These are phyloP conservation scores for Mycena latifolia DNA, from an alignment of 768 basidiomycete genomes.

Conservation along the genomic window DNA sequence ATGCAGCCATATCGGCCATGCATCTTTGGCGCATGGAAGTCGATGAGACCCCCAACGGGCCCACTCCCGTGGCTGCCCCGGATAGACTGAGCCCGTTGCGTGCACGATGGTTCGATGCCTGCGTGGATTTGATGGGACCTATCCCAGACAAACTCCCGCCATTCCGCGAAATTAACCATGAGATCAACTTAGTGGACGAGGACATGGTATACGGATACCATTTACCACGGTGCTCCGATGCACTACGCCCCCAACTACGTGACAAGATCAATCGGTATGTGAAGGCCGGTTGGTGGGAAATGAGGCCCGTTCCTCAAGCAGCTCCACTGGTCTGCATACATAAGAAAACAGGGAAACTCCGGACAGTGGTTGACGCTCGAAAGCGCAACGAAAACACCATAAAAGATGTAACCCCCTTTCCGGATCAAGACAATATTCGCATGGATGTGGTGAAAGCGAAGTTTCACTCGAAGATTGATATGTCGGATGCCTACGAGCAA, in stretches of 20 bases:
- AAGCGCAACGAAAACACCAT: neutral
- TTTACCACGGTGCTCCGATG: neutral
- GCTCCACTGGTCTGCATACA: neutral
- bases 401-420: neutral
- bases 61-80: neutral
- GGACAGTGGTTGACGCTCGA: neutral
- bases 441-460: neutral
- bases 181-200: neutral
- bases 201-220: neutral
- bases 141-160: neutral
- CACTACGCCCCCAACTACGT: neutral
- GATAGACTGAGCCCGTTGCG: neutral
- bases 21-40: neutral
- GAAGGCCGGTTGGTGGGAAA: neutral
- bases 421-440: neutral
- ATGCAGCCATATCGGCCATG: neutral
- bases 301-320: neutral
- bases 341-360: neutral
- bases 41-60: too few species aligned
- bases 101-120: neutral
- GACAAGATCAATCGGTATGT: neutral
- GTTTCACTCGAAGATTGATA: neutral
- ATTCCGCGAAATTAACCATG: neutral
- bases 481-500: slow-evolving; percentile 44
- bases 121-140: neutral